Evolutionary conservation across 2,329 filamentous ascomycete species (phyloP), one percentile per base, ranked within the genome.

Genomic region (Calonectria henricotiae): DNA sequence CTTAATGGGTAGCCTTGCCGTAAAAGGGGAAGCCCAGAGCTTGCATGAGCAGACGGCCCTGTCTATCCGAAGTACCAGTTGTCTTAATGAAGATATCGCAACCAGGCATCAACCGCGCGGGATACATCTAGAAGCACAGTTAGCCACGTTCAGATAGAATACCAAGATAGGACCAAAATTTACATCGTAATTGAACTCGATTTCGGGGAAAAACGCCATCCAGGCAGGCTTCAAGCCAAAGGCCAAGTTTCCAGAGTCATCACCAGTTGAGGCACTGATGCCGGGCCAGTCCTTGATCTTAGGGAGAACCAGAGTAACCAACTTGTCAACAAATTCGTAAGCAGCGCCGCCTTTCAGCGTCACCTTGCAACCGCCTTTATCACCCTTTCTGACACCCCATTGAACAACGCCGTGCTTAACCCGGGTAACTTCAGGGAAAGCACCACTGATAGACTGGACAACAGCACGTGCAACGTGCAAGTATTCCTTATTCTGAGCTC

Each of bases 211-310:
- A 74, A 94, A 86, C 62, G 92, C 90, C 77, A 98, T 90, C 75
- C 93, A 90, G 69, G 94, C 91, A 5, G 92, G 87, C 15, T 88
- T 88, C 77, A 99, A 87, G 75, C 96, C 96, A 82, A 95, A 96
- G 11, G 88, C 88, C 75, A 99, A 88, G 82, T 98, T 98, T 43
- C 96, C 96, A 71, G 92, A 92, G 79, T 91, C 91, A 82, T 99
- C 96, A 79, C 96, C 96, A 44, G 94, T 94, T 49, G 78, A 81
- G 69, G 83, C 87, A 74, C 83, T 80, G 67, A 90, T 79, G 23
- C 96, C 96, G 67, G 89, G 90, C 93, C 94, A 99, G 77, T 99
- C 96, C 87, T 98, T 99, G 83, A 99, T 97, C 79, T 92, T 93
- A 44, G 96, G 96, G 80, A 98, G 88, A 6, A 99, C 95, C 9